Evolutionary conservation across 139 green algal species (phyloP).

Genomic region (Chlorella sp.): DNA sequence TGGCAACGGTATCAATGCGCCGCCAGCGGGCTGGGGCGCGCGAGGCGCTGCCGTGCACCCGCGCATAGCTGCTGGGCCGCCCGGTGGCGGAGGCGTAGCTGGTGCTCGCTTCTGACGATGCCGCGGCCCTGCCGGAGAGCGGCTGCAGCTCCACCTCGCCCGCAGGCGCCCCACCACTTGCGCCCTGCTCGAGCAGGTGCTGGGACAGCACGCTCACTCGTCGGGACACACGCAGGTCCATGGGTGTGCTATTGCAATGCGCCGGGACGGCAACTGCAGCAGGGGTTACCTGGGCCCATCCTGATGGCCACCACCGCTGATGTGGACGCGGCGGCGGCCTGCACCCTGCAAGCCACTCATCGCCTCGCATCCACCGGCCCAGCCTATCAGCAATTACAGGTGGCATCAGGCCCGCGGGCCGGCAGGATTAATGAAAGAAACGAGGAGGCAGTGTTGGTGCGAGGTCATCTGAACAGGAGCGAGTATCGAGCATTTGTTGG

Average conservation of each 20-base stretch:
- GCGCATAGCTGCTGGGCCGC: slow-evolving; percentile 64
- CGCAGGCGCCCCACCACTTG: not conserved
- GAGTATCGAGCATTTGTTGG: no score
- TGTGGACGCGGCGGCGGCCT: no score
- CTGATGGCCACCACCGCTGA: no score
- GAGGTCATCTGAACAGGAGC: no score
- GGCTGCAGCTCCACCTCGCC: slow-evolving; percentile 32
- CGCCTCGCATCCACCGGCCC: no score
- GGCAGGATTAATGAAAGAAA: no score
- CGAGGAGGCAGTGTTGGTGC: no score
- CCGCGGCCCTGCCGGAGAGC: not conserved
- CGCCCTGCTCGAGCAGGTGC: not conserved
- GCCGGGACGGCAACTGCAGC: not conserved
- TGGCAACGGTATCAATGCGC: slow-evolving; percentile 54
- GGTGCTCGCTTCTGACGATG: not conserved
- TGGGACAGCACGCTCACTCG: slow-evolving; percentile 26
- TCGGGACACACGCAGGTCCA: not conserved
- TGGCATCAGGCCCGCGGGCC: no score
- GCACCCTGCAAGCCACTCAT: no score
- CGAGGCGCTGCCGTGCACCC: slow-evolving; percentile 84
- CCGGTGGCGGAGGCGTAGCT: slow-evolving; percentile 46
- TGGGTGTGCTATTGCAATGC: not conserved
- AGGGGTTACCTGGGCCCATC: no score
- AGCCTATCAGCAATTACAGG: no score
- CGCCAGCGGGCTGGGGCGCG: slow-evolving; percentile 67